Evolutionary conservation across 2,329 filamentous ascomycete species (phyloP).

Genomic region (Fusarium newnesense): DNA sequence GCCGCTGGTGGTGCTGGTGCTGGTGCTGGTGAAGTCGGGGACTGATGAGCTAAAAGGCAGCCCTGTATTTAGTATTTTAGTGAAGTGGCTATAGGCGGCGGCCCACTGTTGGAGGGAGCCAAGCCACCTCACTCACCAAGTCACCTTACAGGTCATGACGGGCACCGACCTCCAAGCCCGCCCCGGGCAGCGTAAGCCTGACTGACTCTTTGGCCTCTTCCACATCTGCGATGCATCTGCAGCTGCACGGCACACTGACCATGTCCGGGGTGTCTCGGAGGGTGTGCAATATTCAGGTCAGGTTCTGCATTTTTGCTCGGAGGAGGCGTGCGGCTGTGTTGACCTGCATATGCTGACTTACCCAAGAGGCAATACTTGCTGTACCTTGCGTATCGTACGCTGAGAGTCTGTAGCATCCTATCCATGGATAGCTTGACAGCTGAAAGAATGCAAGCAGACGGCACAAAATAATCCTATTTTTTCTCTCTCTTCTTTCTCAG

Average conservation of each 20-base stretch:
- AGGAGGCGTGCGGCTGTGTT: conserved; percentile 41
- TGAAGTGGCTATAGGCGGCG: conserved; percentile 26
- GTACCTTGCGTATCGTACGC: not conserved
- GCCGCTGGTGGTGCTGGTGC: not conserved
- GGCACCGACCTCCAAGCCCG: not conserved
- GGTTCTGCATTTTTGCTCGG: conserved; percentile 17
- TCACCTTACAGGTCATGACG: not conserved
- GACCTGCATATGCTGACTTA: conserved; percentile 37
- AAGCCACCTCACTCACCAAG: conserved; percentile 22
- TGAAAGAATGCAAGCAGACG: conserved; percentile 17
- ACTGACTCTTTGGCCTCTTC: conserved; percentile 8
- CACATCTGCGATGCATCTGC: conserved; percentile 30
- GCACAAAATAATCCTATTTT: not conserved
- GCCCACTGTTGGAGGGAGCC: conserved; percentile 42
- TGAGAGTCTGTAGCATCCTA: not conserved
- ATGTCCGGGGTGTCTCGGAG: conserved; percentile 31
- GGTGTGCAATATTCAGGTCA: conserved; percentile 13
- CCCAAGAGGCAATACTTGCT: conserved; percentile 23
- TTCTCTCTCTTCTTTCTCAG: not conserved
- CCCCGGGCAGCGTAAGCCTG: not conserved
- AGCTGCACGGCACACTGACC: conserved; percentile 38
- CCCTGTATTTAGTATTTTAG: conserved; percentile 34
- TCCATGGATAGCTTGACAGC: conserved; percentile 16
- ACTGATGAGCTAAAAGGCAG: conserved; percentile 28
- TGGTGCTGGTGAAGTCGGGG: not conserved